Evolutionary conservation across 345 rosid genomes (phyloP), one percentile per base, ranked within the genome.

Genomic region (Melastoma malabathricum): DNA sequence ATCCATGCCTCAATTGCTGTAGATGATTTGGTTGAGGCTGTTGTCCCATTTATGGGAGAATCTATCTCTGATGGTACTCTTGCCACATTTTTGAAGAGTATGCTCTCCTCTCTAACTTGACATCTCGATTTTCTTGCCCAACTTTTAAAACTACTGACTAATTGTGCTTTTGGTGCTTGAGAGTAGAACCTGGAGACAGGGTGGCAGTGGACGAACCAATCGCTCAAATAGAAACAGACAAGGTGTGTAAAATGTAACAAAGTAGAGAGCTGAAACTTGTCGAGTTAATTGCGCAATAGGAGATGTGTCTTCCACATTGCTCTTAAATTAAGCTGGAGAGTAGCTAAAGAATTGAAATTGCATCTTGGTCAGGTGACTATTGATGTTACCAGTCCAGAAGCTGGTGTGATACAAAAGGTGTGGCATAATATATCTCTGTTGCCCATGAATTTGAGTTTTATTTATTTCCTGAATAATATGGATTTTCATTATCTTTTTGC

Each of bases 161-260:
- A 13, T 2, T 57, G 18, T 60, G 48, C 47, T 16, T 72, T 23
- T 48, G 54, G 14, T 55, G 14, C 29, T 47, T 66, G 48, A 56
- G 13, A 14, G 62, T 77, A 92, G 97, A 82, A 47, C 93, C 97
- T 68, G 98, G 98, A 59, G 98, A 92, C 41, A 71, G 79, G 22
- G 98, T 92, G 4, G 89, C 73, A 69, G 79, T 60, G 45, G 98
- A 92, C 52, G 97, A 92, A 66, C 63, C 88, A 43, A 87, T 87
- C 74, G 98, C 97, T 52, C 97, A 92, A 68, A 82, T 92, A 57
- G 98, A 92, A 68, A 92, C 98, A 2, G 97, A 92, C 74, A 92
- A 92, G 83, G 98, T 92, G 47, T 62, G 31, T 39, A 52, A 45
- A 45, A 44, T 10, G 38, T 41, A 7, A 1, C 17, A 46, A 54